Evolutionary conservation across 179 eudicot species (phyloP).

Genomic region (Actinidia chinensis): DNA sequence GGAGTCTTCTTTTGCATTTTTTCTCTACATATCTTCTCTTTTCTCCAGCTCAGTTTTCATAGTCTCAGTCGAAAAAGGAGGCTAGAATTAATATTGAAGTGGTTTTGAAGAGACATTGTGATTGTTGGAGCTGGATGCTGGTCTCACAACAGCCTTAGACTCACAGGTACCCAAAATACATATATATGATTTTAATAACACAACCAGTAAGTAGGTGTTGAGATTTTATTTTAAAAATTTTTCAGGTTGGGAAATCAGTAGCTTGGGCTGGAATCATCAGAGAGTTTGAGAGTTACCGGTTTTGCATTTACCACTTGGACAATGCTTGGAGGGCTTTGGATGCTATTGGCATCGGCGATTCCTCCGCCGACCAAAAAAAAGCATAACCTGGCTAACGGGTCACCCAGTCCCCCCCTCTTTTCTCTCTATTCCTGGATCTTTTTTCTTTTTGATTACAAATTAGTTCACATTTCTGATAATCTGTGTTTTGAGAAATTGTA

Average conservation of each 20-base stretch:
- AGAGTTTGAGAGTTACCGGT: conserved; percentile 36
- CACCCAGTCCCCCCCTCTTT: too few species aligned
- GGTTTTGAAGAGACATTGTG: conserved; percentile 34
- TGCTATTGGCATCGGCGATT: conserved; percentile 40
- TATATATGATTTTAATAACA: neutral
- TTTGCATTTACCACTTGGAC: conserved; percentile 41
- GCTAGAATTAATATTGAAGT: neutral
- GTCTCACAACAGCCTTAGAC: conserved; percentile 39
- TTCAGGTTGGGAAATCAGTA: conserved; percentile 44
- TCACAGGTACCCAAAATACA: conserved; percentile 25
- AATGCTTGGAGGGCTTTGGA: conserved; percentile 51
- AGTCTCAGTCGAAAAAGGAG: neutral
- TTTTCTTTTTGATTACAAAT: too few species aligned
- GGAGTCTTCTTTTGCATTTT: neutral
- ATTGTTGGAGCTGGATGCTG: conserved; percentile 50
- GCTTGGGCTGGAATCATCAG: conserved; percentile 52
- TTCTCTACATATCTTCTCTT: neutral
- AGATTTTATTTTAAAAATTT: conserved; percentile 8
- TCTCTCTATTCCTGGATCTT: too few species aligned
- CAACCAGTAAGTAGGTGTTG: too few species aligned
- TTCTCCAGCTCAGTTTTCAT: neutral
- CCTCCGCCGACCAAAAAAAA: conserved; percentile 45
- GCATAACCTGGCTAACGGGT: conserved; percentile 32
- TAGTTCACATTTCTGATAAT: too few species aligned
- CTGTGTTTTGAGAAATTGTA: neutral